Evolutionary conservation across 257 asterid genomes (phyloP), one percentile per base, ranked within the genome.

Genomic region (Salvia miltiorrhiza): DNA sequence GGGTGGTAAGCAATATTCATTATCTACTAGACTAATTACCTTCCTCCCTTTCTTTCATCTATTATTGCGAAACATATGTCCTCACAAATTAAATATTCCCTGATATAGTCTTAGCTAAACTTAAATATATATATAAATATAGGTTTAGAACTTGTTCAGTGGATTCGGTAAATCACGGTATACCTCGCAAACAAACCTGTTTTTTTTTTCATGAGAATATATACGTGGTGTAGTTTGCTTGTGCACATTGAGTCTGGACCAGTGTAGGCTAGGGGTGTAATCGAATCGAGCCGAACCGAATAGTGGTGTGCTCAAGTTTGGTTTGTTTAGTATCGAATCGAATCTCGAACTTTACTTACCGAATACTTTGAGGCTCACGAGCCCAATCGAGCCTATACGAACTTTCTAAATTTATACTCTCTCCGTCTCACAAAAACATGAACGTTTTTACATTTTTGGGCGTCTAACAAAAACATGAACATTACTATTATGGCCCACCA

Each of bases 1-100:
- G 97, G 97, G 85, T 93, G 97, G 98, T 90, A 33, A 70, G 79
- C 73, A 28, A 30, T 41, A 12, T 53, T n/a, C n/a, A n/a, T n/a
- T 73, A 5, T 12, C 43, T 76, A 30, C 2, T 57, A n/a, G 9
- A 55, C 35, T 50, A 39, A 28, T 65, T 40, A 23, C 61, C 1
- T 4, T 19, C 19, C 20, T 67, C 19, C 19, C 20, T 67, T 37
- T 9, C 39, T 33, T 13, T 16, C 21, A n/a, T 45, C 26, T 65
- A 4, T 28, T 55, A n/a, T 47, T 65, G 39, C 59, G 8, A 57
- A 37, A 7, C 41, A 30, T 30, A 26, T 26, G 4, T 26, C 30
- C 30, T 26, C 4, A 26, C 2, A 1, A 26, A 4, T 26, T 26
- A 48, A 30, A 65, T 1, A 30, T 30, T 30, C 4, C 2, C 35